Evolutionary conservation across 106 monocot genomes (phyloP), one percentile per base, ranked within the genome.

Genomic region (Phalaenopsis equestris): DNA sequence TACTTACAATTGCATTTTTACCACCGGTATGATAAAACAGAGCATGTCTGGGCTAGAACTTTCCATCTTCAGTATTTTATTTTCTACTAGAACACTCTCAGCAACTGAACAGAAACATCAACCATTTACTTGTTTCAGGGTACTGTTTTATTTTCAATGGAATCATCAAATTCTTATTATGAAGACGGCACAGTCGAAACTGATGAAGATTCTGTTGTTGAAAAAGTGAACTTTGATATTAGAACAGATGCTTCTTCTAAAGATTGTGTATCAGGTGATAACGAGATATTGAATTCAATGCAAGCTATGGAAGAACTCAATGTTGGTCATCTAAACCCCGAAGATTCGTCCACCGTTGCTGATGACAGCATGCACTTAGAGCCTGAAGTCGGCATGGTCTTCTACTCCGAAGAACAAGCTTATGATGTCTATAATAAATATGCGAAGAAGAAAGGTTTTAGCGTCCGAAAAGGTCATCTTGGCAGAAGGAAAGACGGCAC

Each of bases 311-410:
- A 67, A 38, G 64, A 76, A 42, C 67, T 42, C 42, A 75, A 75
- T 49, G 47, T 56, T 24, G 24, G 42, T 81, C 42, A 41, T 74
- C 12, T 37, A 3, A 30, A 24, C 30, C 7, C 39, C 38, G 16
- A 11, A 1, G 83, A 83, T 47, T 65, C 47, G 58, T 73, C 76
- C 17, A 43, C 56, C 17, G 77, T 55, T 56, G 15, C 79, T 39
- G 55, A 36, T 5, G 46, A 17, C n/a, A 84, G 65, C 67, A 73
- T 39, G 48, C 73, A 79, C 19, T 74, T 84, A 74, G 91, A 88
- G 68, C 91, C 88, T 23, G 88, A 91, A 80, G 84, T 91, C 58
- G 91, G 91, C 80, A 91, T 91, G 91, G 73, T 84, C 3, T 88
- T 91, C 75, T 78, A 88, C 39, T 91, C 91, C 38, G 88, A 91